phyloP scores from a whole-genome alignment of 208 protist species.

The Trypanosoma grayi region DNA sequence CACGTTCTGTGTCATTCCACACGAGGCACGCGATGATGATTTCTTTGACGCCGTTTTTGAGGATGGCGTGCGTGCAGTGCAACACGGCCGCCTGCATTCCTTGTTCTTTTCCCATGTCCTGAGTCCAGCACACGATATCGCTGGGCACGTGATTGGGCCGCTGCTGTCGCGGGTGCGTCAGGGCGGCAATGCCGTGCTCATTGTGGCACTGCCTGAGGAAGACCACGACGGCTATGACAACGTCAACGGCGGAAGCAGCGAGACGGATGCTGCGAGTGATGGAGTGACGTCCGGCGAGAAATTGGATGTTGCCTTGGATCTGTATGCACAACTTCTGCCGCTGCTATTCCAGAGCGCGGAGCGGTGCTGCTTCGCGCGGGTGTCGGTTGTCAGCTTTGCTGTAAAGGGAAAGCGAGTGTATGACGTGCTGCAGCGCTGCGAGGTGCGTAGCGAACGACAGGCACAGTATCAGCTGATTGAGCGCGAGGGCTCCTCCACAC shows the following conservation, averaged over 20 bases:
- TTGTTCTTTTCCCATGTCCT: slow-evolving; percentile 56
- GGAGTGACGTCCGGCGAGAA: slow-evolving; percentile 16
- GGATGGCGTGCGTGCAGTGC: slow-evolving; percentile 49
- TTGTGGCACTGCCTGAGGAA: slow-evolving; percentile 47
- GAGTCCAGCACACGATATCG: slow-evolving; percentile 65
- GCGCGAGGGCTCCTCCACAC: slow-evolving; percentile 30
- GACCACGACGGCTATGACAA: slow-evolving; percentile 2
- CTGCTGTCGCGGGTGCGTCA: slow-evolving; percentile 43
- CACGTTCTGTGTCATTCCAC: slow-evolving; percentile 76
- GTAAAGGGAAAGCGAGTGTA: slow-evolving; percentile 40
- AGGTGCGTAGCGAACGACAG: slow-evolving; percentile 34
- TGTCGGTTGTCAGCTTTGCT: slow-evolving; percentile 50
- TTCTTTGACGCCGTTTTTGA: slow-evolving; percentile 82
- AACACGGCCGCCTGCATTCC: slow-evolving; percentile 39
- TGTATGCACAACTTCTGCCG: slow-evolving; percentile 50
- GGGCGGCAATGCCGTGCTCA: slow-evolving; percentile 39
- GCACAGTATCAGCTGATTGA: slow-evolving; percentile 27
- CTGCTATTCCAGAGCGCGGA: slow-evolving; percentile 51
- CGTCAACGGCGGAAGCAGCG: not conserved
- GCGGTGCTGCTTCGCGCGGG: slow-evolving; percentile 26
- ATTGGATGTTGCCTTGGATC: slow-evolving; percentile 40
- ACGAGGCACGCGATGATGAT: slow-evolving; percentile 48
- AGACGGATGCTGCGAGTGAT: not conserved
- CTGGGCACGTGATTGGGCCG: slow-evolving; percentile 49
- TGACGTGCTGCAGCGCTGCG: slow-evolving; percentile 43